These are phyloP conservation scores for Zalaria sp. DNA, from an alignment of 2,329 filamentous ascomycete genomes.

Conservation along the genomic window DNA sequence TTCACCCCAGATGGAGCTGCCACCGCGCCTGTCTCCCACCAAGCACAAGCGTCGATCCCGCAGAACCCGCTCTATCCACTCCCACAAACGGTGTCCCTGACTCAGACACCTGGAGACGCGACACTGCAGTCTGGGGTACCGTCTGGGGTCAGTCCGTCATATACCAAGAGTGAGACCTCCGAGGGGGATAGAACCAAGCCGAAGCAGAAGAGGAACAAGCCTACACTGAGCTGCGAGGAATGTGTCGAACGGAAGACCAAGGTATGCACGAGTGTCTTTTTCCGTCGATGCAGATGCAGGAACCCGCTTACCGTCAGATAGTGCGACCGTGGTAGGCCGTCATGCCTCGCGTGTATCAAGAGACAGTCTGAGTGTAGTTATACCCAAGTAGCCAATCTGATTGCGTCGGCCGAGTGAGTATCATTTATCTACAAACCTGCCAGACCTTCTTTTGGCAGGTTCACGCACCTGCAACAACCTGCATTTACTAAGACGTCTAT, in stretches of 20 bases:
- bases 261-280: constrained; percentile 28
- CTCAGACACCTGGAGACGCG: too few species aligned
- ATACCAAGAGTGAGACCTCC: too few species aligned
- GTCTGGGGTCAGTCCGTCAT: too few species aligned
- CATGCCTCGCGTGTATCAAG: constrained; percentile 48
- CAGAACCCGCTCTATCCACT: too few species aligned
- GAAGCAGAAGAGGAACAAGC: constrained; percentile 75
- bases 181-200: constrained; percentile 8
- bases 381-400: constrained; percentile 60
- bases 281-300: constrained; percentile 1
- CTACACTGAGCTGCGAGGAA: constrained; percentile 63
- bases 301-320: constrained; percentile 18
- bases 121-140: too few species aligned
- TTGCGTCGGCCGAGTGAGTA: constrained; percentile 47
- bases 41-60: too few species aligned
- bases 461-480: neutral
- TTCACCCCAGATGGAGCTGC: too few species aligned
- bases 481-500: neutral
- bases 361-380: constrained; percentile 63
- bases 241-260: constrained; percentile 76
- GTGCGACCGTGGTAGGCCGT: constrained; percentile 60
- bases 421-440: neutral
- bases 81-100: too few species aligned
- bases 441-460: neutral
- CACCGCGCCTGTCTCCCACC: too few species aligned